Evolutionary conservation across 768 basidiomycete species (phyloP).

Genomic region (Multifurca ochricompacta): DNA sequence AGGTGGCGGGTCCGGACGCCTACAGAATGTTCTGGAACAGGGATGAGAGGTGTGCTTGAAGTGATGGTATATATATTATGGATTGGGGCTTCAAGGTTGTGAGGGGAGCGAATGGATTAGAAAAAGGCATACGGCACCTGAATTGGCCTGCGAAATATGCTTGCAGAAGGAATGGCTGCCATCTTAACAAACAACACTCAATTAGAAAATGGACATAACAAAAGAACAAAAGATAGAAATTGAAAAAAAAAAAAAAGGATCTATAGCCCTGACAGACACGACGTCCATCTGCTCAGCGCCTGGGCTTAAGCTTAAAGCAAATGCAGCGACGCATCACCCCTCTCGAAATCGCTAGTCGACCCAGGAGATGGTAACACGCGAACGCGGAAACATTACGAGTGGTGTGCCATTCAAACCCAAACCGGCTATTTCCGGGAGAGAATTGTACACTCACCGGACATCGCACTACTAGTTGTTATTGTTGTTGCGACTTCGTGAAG

Average conservation of each 20-base stretch:
- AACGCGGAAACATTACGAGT: neutral
- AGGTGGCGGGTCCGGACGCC: neutral
- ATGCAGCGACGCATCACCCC: neutral
- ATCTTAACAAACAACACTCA: neutral
- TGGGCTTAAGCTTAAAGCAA: neutral
- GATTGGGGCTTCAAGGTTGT: neutral
- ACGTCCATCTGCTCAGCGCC: constrained; percentile 5
- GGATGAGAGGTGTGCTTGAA: neutral
- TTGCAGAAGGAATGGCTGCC: neutral
- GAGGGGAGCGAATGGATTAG: neutral
- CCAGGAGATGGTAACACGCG: too few species aligned
- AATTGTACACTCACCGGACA: neutral
- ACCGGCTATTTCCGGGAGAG: constrained; percentile 2
- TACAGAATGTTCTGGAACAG: constrained; percentile 16
- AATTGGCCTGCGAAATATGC: neutral
- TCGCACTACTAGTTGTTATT: neutral
- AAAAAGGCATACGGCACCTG: constrained; percentile 6
- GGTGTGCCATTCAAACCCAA: neutral
- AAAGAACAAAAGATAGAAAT: neutral
- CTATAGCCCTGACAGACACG: constrained; percentile 1
- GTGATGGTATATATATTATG: neutral
- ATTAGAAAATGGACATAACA: constrained; percentile 4
- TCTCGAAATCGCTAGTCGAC: neutral
- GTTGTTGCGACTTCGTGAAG: neutral
- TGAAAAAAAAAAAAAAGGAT: neutral